Percentiles rank a stretch among this genome's conserved stretches.
Evolutionary conservation across 78 protist genomes (phyloP).

Genomic region (Isochrysis galbana): DNA sequence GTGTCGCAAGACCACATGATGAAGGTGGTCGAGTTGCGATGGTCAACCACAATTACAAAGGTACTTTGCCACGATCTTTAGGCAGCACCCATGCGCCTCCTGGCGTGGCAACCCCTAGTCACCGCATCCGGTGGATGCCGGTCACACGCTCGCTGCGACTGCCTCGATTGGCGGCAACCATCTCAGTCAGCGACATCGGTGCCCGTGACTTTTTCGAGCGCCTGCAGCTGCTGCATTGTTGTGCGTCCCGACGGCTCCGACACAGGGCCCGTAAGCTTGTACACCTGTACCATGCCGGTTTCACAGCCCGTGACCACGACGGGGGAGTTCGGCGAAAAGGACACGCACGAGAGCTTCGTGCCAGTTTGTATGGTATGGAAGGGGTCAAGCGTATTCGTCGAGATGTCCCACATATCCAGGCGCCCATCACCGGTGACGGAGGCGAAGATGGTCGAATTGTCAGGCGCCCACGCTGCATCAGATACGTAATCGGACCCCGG

Average conservation of each 20-base stretch:
- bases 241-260: background rate
- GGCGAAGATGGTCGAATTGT: constrained; percentile 42
- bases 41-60: too few relatives aligned
- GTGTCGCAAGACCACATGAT: too few relatives aligned
- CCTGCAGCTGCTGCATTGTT: background rate
- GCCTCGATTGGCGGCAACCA: too few relatives aligned
- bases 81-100: too few relatives aligned
- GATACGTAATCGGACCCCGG: background rate
- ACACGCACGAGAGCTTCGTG: background rate
- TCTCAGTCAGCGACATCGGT: background rate
- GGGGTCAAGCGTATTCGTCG: constrained; percentile 21
- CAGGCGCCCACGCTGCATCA: constrained; percentile 64
- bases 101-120: too few relatives aligned
- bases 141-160: too few relatives aligned
- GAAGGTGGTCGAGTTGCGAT: too few relatives aligned
- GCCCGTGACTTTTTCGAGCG: background rate
- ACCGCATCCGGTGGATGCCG: too few relatives aligned
- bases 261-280: background rate
- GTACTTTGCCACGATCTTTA: background rate
- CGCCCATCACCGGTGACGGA: constrained; percentile 55
- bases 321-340: background rate
- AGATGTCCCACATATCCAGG: constrained; percentile 71
- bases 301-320: background rate
- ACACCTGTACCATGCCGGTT: background rate
- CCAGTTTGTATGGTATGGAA: background rate